A percentile compares a stretch with the other conserved stretches of the same genome.
Conservation (phyloP, 1,284 basidiomycete species). For the Ustilago lituana region DNA sequence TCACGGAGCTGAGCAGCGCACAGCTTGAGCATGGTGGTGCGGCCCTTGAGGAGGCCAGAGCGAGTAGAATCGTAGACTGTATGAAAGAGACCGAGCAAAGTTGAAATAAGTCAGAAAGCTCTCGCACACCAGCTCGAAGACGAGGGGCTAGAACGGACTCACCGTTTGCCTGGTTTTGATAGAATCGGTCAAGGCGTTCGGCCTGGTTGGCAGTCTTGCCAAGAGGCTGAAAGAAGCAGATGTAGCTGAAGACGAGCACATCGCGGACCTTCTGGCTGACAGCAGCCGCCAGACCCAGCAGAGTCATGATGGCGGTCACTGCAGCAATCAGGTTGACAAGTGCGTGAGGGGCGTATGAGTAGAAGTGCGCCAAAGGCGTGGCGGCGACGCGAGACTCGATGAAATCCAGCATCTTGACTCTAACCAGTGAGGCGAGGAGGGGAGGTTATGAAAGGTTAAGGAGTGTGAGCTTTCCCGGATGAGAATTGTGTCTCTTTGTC, state of each 20-base stretch:
- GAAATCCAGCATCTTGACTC: conserved; percentile 20
- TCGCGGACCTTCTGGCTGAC: conserved; percentile 50
- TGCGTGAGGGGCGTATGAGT: conserved; percentile 24
- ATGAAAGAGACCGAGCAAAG: too few species aligned
- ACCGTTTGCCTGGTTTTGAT: conserved; percentile 64
- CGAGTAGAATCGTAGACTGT: conserved; percentile 66
- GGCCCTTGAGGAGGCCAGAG: conserved; percentile 63
- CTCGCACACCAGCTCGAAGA: too few species aligned
- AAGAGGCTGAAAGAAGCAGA: conserved; percentile 66
- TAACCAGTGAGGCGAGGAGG: too few species aligned
- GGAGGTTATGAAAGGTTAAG: background rate
- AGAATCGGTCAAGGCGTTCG: conserved; percentile 65
- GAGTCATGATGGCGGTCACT: conserved; percentile 18
- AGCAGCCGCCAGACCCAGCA: conserved; percentile 39
- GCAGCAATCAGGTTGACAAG: conserved; percentile 34
- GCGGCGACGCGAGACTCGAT: conserved; percentile 20
- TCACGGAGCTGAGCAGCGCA: conserved; percentile 76
- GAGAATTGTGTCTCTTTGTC: too few species aligned
- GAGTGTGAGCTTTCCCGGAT: too few species aligned
- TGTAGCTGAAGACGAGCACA: conserved; percentile 61
- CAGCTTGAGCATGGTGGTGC: conserved; percentile 69
- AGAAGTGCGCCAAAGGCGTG: conserved; percentile 38
- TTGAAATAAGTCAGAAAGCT: too few species aligned
- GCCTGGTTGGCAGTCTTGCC: conserved; percentile 64
- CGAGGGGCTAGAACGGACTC: conserved; percentile 7